These are phyloP conservation scores for Cryptomeria japonica DNA, from an alignment of 75 land plant genomes.

Conservation along the genomic window DNA sequence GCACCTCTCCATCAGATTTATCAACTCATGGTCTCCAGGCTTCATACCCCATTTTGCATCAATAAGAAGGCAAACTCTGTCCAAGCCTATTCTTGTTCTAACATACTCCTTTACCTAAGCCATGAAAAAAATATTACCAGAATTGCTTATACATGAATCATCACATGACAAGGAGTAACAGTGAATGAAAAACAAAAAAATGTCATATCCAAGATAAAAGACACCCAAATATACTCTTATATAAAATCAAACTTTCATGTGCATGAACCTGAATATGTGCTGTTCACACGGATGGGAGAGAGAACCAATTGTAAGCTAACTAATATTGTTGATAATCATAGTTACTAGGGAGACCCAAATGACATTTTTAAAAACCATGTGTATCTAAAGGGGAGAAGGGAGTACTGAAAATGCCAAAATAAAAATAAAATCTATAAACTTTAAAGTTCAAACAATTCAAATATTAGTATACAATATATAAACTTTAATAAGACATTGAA, in stretches of 20 bases:
- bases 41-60: conserved; percentile 98
- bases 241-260: neutral
- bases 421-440: no score
- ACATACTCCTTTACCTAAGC: conserved; percentile 93
- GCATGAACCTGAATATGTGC: neutral
- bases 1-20: conserved; percentile 91
- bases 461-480: no score
- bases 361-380: no score
- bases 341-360: no score
- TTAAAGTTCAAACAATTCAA: no score
- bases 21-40: conserved; percentile 89
- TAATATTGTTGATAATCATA: neutral
- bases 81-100: conserved; percentile 64
- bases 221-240: neutral
- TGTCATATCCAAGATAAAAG: neutral
- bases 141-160: neutral
- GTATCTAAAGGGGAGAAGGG: no score
- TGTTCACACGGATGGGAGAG: neutral
- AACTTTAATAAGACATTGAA: no score
- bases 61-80: conserved; percentile 81
- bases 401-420: no score
- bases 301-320: neutral
- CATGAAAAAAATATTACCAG: neutral
- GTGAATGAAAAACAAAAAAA: neutral
- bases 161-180: neutral